These are phyloP conservation scores for Aspergillus fructus DNA, from an alignment of 2,329 filamentous ascomycete species.

Conservation along the genomic window DNA sequence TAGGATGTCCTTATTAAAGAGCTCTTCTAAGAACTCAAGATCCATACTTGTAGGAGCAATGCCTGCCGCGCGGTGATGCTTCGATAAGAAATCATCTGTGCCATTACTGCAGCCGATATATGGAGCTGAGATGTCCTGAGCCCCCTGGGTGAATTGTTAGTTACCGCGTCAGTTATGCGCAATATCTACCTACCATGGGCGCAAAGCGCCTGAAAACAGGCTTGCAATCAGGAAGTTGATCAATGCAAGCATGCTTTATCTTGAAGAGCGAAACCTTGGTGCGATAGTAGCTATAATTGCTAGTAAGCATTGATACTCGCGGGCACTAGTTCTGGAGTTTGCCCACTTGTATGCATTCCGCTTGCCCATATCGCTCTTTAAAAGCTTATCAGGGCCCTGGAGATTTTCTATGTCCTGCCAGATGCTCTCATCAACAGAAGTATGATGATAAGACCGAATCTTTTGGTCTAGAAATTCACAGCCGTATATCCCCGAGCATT, in stretches of 20 bases:
- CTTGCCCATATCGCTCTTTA: not conserved
- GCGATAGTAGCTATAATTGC: slow-evolving; percentile 8
- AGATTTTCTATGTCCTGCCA: not conserved
- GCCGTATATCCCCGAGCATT: not conserved
- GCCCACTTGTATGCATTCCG: not conserved
- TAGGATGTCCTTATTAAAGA: slow-evolving; percentile 9
- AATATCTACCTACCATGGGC: not conserved
- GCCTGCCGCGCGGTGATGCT: slow-evolving; percentile 5
- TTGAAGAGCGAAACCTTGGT: slow-evolving; percentile 1
- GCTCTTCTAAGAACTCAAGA: slow-evolving; percentile 8
- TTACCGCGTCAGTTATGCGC: not conserved
- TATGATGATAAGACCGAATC: slow-evolving; percentile 1
- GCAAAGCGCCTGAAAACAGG: slow-evolving; percentile 5
- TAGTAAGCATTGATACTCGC: not conserved
- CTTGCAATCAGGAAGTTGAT: slow-evolving; percentile 11
- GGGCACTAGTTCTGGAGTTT: not conserved
- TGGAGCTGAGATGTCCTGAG: not conserved
- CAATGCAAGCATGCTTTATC: slow-evolving; percentile 1
- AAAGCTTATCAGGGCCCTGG: not conserved
- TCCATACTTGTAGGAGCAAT: not conserved
- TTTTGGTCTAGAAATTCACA: slow-evolving; percentile 2
- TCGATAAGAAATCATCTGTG: not conserved
- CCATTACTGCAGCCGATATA: slow-evolving; percentile 11
- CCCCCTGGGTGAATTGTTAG: not conserved
- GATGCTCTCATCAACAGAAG: not conserved